These are phyloP conservation scores for Thalassiosira pacifica DNA, from an alignment of 352 stramenopile genomes.

Conservation along the genomic window DNA sequence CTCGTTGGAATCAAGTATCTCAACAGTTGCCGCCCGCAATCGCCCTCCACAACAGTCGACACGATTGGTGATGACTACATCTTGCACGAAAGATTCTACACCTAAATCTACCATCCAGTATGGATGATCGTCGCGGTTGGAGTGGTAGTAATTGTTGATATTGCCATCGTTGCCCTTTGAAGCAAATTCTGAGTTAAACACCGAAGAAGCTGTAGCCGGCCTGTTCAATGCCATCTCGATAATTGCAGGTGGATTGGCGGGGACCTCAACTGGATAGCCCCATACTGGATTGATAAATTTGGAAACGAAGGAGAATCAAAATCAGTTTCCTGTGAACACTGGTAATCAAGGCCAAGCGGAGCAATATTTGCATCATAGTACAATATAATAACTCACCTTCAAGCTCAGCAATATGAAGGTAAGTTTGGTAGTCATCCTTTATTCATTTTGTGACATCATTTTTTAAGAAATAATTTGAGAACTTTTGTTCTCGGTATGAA, in stretches of 20 bases:
- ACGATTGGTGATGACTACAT: slow-evolving; percentile 46
- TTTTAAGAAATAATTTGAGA: too few relatives aligned
- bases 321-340: neutral
- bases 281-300: slow-evolving; percentile 15
- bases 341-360: neutral
- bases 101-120: slow-evolving; percentile 41
- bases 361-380: neutral
- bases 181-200: neutral
- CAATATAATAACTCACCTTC: slow-evolving; percentile 11
- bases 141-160: slow-evolving; percentile 15
- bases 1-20: slow-evolving; percentile 16
- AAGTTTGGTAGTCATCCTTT: slow-evolving; percentile 28
- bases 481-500: too few relatives aligned
- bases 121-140: slow-evolving; percentile 9
- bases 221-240: slow-evolving; percentile 23
- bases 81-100: slow-evolving; percentile 37
- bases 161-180: slow-evolving; percentile 30
- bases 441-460: neutral
- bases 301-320: neutral
- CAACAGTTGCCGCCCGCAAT: slow-evolving; percentile 14
- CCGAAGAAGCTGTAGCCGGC: neutral
- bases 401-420: slow-evolving; percentile 29
- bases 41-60: slow-evolving; percentile 32
- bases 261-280: slow-evolving; percentile 29
- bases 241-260: slow-evolving; percentile 18